phyloP scores from a whole-genome alignment of 2,329 filamentous ascomycete genomes.

The Aspergillus tanneri region DNA sequence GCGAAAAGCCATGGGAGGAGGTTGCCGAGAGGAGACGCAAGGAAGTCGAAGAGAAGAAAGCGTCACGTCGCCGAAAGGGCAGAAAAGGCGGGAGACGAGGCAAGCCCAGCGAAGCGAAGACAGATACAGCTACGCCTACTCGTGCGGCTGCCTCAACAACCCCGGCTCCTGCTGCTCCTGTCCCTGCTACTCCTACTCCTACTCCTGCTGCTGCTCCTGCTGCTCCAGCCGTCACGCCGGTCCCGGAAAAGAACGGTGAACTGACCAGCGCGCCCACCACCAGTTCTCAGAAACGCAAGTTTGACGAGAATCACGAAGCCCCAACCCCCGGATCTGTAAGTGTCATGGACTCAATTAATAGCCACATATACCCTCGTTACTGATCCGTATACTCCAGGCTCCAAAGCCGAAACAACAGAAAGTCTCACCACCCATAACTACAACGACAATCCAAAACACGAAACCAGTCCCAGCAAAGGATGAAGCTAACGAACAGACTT shows the following conservation, averaged over 20 bases:
- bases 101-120: slow-evolving; percentile 61
- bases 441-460: slow-evolving; percentile 21
- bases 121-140: slow-evolving; percentile 45
- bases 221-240: slow-evolving; percentile 22
- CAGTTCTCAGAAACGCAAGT: slow-evolving; percentile 47
- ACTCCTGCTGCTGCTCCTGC: slow-evolving; percentile 24
- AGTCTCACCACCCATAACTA: slow-evolving; percentile 30
- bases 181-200: slow-evolving; percentile 24
- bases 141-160: slow-evolving; percentile 30
- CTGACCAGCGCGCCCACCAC: slow-evolving; percentile 22
- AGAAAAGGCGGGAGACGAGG: slow-evolving; percentile 60
- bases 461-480: slow-evolving; percentile 34
- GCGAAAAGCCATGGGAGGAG: slow-evolving; percentile 84
- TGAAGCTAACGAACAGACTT: slow-evolving; percentile 29
- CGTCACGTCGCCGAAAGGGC: slow-evolving; percentile 57
- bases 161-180: slow-evolving; percentile 23
- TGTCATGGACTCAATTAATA: background rate
- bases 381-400: slow-evolving; percentile 34
- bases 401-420: slow-evolving; percentile 45
- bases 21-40: slow-evolving; percentile 63
- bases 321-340: slow-evolving; percentile 33
- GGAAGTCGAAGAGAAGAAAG: slow-evolving; percentile 58
- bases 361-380: slow-evolving; percentile 6
- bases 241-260: slow-evolving; percentile 31
- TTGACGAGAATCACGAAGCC: slow-evolving; percentile 39